A percentile compares a stretch with the other conserved stretches of the same genome.
Conservation (phyloP, 2,329 filamentous ascomycete genomes). For the Aureobasidium sp. region DNA sequence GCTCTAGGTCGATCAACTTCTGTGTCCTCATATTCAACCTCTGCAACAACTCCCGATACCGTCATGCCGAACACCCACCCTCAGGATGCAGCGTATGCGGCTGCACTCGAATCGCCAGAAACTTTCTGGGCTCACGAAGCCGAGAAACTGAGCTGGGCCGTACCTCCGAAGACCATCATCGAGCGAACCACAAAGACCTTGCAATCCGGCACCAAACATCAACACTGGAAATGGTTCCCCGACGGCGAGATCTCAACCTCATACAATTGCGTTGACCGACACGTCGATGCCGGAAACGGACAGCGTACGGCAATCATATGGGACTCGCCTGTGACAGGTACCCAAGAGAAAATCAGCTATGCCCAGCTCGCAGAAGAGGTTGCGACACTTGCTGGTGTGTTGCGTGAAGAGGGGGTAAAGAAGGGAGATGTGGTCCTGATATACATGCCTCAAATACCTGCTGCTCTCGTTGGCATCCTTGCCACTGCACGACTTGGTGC, state of each 20-base stretch:
- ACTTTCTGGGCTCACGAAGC: conserved; percentile 44
- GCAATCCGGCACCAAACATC: conserved; percentile 54
- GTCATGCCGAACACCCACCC: conserved; percentile 23
- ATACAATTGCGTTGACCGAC: conserved; percentile 85
- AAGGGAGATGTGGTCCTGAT: conserved; percentile 83
- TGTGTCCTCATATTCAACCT: background rate
- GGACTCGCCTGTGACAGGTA: conserved; percentile 75
- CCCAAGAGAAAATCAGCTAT: conserved; percentile 70
- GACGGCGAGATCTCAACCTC: conserved; percentile 84
- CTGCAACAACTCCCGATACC: background rate
- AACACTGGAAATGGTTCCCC: conserved; percentile 85
- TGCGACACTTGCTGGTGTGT: conserved; percentile 70
- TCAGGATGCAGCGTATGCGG: conserved; percentile 30
- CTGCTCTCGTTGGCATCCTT: conserved; percentile 77
- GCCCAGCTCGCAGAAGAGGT: conserved; percentile 69
- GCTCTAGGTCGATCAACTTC: background rate
- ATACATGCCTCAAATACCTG: conserved; percentile 97
- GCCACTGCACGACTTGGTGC: conserved; percentile 76
- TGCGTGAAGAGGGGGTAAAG: conserved; percentile 73
- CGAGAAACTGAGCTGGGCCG: conserved; percentile 72
- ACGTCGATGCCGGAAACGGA: conserved; percentile 74
- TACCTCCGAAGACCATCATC: conserved; percentile 59
- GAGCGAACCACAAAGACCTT: conserved; percentile 56
- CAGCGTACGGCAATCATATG: conserved; percentile 70
- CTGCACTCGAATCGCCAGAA: conserved; percentile 28